Base-by-base conservation (phyloP, 2,329 filamentous ascomycete genomes). In the Aspergillus sergii region DNA sequence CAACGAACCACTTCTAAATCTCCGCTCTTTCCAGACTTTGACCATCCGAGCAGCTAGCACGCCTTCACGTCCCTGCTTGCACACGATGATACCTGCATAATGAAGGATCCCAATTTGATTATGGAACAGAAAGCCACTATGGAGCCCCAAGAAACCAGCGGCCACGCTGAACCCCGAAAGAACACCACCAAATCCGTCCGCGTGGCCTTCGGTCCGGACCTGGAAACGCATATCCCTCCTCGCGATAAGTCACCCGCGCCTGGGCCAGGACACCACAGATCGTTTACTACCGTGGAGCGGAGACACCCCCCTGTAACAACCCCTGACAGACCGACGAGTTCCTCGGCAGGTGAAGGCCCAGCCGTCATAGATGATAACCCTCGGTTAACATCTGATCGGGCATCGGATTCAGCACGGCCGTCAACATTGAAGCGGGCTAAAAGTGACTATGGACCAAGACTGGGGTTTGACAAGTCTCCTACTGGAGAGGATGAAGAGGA, bases 401-500 rank as follows among this genome's bases (percentile, higher is more conserved):
- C 70, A n/a, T 73, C 74, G 19, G 72, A 74, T 48, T 70, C 66
- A 48, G 72, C 69, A 57, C 74, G 76, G 28, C 77, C 77, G 46
- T 79, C 81, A 11, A 73, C 75, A 65, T 62, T 83, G 64, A 75
- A 81, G 64, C 81, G 84, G 66, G 80, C 86, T 61, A 84, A 81
- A 73, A 85, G 83, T 72, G 82, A 88, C 67, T 83, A 82, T 77
- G 82, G 82, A 45, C 80, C 83, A 12, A 76, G 76, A 46, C 68
- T 73, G 28, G 73, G 70, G 14, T 67, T 72, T 39, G 73, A 78
- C 30, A 75, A 71, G 57, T 60, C 75, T 10, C 60, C 68, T 16
- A 71, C 69, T 11, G 72, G 72, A 46, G 81, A 81, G 43, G 79
- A 79, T 43, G 85, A 85, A 65, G 85, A 82, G 67, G 80, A 82